These are phyloP conservation scores for Pleurotus tuber-regium DNA, from an alignment of 768 basidiomycete species.

Conservation along the genomic window DNA sequence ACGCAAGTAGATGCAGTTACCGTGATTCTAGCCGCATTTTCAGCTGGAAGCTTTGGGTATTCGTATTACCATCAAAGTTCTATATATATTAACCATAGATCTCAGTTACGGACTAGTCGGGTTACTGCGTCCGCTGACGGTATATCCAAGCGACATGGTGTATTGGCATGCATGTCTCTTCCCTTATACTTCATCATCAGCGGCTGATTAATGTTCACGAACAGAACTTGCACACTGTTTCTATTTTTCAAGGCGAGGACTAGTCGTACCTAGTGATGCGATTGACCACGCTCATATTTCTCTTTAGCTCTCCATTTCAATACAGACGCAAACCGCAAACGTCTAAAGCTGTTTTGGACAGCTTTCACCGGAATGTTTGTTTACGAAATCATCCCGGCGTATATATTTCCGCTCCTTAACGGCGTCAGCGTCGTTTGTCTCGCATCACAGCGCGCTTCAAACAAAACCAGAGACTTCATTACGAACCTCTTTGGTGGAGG, in stretches of 20 bases:
- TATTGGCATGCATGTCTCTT: conserved; percentile 47
- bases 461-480: conserved; percentile 43
- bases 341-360: conserved; percentile 52
- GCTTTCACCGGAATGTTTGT: conserved; percentile 50
- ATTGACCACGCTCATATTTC: neutral
- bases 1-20: conserved; percentile 52
- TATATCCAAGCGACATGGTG: conserved; percentile 62
- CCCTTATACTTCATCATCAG: neutral
- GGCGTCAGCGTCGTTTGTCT: conserved; percentile 61
- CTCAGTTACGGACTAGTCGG: conserved; percentile 58
- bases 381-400: conserved; percentile 52
- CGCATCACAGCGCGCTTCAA: conserved; percentile 46
- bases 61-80: conserved; percentile 8
- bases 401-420: conserved; percentile 63
- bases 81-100: neutral
- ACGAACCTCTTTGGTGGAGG: conserved; percentile 68
- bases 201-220: neutral
- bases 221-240: conserved; percentile 55
- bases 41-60: conserved; percentile 61
- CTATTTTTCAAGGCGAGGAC: conserved; percentile 51
- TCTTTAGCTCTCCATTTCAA: conserved; percentile 48
- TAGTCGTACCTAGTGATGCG: neutral
- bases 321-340: conserved; percentile 40
- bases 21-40: conserved; percentile 60
- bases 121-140: conserved; percentile 53